phyloP scores from a whole-genome alignment of 768 basidiomycete species.

The Calocybe gangraenosa region DNA sequence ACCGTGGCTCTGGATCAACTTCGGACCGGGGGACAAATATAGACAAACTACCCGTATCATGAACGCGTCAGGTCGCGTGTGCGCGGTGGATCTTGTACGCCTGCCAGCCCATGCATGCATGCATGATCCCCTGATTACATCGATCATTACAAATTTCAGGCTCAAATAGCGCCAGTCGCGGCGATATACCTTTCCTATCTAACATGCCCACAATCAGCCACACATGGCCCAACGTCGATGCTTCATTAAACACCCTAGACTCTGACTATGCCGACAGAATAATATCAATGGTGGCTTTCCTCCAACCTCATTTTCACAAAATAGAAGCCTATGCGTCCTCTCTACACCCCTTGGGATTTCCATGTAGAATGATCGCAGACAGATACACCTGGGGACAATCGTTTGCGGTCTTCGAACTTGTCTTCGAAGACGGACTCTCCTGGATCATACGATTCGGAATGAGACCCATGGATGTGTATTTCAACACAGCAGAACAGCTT shows the following conservation, averaged over 20 bases:
- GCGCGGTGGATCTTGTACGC: too few species aligned
- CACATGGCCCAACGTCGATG: slow-evolving; percentile 33
- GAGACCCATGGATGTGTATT: slow-evolving; percentile 35
- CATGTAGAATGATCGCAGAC: slow-evolving; percentile 27
- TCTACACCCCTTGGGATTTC: slow-evolving; percentile 25
- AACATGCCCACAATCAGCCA: slow-evolving; percentile 30
- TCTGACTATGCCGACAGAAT: slow-evolving; percentile 30
- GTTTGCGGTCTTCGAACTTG: slow-evolving; percentile 34
- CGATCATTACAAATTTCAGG: neutral
- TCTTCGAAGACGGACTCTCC: slow-evolving; percentile 25
- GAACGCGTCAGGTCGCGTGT: too few species aligned
- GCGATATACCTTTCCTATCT: neutral
- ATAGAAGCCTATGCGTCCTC: slow-evolving; percentile 32
- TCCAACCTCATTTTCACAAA: slow-evolving; percentile 24
- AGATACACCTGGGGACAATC: slow-evolving; percentile 39
- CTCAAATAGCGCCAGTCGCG: neutral
- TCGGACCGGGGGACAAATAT: too few species aligned
- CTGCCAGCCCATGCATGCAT: too few species aligned
- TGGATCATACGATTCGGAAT: slow-evolving; percentile 41
- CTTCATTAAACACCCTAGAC: slow-evolving; percentile 31
- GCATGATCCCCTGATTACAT: slow-evolving; percentile 1
- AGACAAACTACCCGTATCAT: too few species aligned
- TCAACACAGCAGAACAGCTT: slow-evolving; percentile 38
- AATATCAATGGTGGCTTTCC: slow-evolving; percentile 31
- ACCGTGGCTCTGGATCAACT: too few species aligned